Conservation (phyloP, 225 moss, liverwort and hornwort species). For the Bryoerythrophyllum caledonicum region DNA sequence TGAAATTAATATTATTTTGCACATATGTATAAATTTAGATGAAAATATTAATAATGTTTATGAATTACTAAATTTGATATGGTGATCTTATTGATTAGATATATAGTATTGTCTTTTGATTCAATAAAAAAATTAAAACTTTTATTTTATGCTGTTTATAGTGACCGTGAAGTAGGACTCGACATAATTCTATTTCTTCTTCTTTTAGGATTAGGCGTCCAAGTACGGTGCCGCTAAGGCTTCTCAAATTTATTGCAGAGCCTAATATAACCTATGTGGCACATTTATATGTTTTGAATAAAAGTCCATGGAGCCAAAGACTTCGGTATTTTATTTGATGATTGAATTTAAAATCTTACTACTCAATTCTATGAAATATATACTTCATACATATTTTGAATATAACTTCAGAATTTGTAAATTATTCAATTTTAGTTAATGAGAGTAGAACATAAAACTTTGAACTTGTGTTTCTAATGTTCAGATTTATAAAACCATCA, state of each 20-base stretch:
- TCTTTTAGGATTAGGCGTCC: constrained; percentile 22
- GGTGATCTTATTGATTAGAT: neutral
- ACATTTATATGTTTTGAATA: constrained; percentile 70
- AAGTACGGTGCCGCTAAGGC: constrained; percentile 25
- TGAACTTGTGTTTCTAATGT: rapidly evolving
- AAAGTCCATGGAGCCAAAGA: constrained; percentile 89
- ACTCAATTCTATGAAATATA: neutral
- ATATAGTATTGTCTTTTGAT: neutral
- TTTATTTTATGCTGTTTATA: rapidly evolving
- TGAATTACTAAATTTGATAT: neutral
- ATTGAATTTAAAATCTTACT: neutral
- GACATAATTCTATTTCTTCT: constrained; percentile 29
- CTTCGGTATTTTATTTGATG: constrained; percentile 38
- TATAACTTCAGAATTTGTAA: neutral
- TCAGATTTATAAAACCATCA: constrained; percentile 75
- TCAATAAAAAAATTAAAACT: no score
- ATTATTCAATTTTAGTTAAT: rapidly evolving
- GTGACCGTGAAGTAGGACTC: neutral
- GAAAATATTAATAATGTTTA: neutral
- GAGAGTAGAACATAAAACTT: rapidly evolving
- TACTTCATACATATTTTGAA: no score
- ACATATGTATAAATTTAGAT: no score
- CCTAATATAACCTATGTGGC: constrained; percentile 56
- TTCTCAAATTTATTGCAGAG: constrained; percentile 63
- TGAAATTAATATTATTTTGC: neutral